Conservation (phyloP, 1,139 yeast species). For the Sugiyamaella pinicola region DNA sequence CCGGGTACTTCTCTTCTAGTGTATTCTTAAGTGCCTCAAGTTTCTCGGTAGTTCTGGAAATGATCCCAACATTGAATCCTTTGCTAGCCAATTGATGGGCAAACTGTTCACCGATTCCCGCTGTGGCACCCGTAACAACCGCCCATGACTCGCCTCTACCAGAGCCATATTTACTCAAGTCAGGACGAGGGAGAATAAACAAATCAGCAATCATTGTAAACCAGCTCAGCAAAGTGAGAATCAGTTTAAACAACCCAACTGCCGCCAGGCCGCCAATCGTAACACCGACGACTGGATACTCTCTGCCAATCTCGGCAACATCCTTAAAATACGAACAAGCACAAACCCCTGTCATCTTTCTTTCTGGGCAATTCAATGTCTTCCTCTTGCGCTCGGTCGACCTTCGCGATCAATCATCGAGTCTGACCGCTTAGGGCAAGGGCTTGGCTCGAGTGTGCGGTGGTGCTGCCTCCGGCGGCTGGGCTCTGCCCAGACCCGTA, state of each 20-base stretch:
- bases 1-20: conserved; percentile 54
- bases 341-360: conserved; percentile 6
- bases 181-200: conserved; percentile 64
- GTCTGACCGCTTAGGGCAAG: background rate
- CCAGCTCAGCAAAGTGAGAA: conserved; percentile 47
- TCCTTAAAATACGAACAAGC: background rate
- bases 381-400: too few relatives aligned
- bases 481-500: too few relatives aligned
- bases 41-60: conserved; percentile 82
- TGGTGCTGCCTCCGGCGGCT: too few relatives aligned
- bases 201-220: conserved; percentile 55
- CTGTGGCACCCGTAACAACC: conserved; percentile 94
- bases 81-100: conserved; percentile 80
- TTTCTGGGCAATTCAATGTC: too few relatives aligned
- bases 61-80: conserved; percentile 80
- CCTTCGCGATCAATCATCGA: background rate
- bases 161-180: conserved; percentile 72
- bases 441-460: too few relatives aligned
- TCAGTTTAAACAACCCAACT: conserved; percentile 56
- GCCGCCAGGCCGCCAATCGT: conserved; percentile 29
- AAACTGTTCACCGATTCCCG: conserved; percentile 94
- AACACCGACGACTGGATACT: conserved; percentile 6
- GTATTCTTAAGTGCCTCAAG: conserved; percentile 68
- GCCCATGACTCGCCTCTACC: conserved; percentile 62
- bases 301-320: conserved; percentile 6